phyloP scores from a whole-genome alignment of 805 yeast species.

The Metschnikowia lachancei region DNA sequence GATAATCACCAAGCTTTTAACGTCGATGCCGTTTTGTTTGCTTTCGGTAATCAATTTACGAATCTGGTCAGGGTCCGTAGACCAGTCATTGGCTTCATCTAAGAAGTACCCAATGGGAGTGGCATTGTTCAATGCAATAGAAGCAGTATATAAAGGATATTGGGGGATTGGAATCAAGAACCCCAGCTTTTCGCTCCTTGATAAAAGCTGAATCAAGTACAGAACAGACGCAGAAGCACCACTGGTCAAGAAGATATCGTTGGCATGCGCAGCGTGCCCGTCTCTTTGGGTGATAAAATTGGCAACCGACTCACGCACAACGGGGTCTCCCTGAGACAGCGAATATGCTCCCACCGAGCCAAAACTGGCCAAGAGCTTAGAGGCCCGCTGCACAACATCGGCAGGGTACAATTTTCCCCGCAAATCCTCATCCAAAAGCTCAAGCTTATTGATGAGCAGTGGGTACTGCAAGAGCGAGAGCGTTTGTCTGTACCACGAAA shows the following conservation, averaged over 20 bases:
- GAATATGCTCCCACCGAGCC: conserved; percentile 96
- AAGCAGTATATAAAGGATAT: conserved; percentile 96
- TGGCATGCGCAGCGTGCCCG: conserved; percentile 59
- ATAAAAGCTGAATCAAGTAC: conserved; percentile 66
- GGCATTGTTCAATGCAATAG: conserved; percentile 79
- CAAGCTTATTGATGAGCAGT: conserved; percentile 42
- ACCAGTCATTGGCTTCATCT: conserved; percentile 81
- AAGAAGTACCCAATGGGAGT: conserved; percentile 83
- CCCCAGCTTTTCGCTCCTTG: conserved; percentile 67
- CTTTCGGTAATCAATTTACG: conserved; percentile 52
- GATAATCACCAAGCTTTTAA: conserved; percentile 84
- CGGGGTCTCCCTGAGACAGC: conserved; percentile 81
- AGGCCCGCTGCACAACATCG: conserved; percentile 78
- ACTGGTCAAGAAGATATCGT: conserved; percentile 77
- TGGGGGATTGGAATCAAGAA: conserved; percentile 95
- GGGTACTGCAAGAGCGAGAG: conserved; percentile 86
- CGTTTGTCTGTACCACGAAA: conserved; percentile 93
- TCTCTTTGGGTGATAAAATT: conserved; percentile 77
- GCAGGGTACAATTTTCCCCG: conserved; percentile 43
- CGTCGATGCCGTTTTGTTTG: conserved; percentile 49
- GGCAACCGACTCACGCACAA: conserved; percentile 76
- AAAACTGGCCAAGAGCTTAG: conserved; percentile 52
- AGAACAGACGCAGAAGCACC: conserved; percentile 97
- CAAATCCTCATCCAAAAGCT: conserved; percentile 24
- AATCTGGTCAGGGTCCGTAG: conserved; percentile 68